Conservation (phyloP, 768 basidiomycete species). For the Lentinula guzmanii region DNA sequence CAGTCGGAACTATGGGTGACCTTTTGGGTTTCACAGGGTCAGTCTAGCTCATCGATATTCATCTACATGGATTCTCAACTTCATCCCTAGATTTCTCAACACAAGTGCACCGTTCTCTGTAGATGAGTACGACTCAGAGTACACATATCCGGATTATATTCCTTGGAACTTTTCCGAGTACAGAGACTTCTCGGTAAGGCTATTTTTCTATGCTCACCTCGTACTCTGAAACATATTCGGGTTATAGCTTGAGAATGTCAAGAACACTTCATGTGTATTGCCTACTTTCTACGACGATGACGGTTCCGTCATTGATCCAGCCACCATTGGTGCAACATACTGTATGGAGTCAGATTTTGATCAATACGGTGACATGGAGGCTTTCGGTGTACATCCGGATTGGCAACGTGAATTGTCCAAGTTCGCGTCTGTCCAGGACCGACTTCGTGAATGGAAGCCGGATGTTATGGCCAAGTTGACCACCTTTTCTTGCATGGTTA, state of each 20-base stretch:
- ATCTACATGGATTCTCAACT: not conserved
- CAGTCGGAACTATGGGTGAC: constrained; percentile 89
- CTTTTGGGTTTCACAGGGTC: constrained; percentile 82
- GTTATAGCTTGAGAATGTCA: constrained; percentile 54
- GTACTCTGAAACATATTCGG: constrained; percentile 4
- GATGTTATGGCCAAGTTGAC: constrained; percentile 73
- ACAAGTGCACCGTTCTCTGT: constrained; percentile 73
- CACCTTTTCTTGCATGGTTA: constrained; percentile 78
- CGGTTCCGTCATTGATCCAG: constrained; percentile 26
- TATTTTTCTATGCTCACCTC: not conserved
- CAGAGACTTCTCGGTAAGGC: constrained; percentile 69
- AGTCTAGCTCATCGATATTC: constrained; percentile 15
- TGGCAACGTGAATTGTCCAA: constrained; percentile 7
- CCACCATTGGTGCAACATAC: constrained; percentile 28
- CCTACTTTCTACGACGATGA: constrained; percentile 80
- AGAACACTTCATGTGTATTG: constrained; percentile 68
- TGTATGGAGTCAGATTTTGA: constrained; percentile 86
- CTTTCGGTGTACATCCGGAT: constrained; percentile 79
- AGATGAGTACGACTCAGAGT: constrained; percentile 64
- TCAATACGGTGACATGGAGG: constrained; percentile 95
- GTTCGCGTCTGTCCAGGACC: constrained; percentile 86
- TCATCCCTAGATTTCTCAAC: constrained; percentile 58
- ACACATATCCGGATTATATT: constrained; percentile 68
- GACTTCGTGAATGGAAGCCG: constrained; percentile 89
- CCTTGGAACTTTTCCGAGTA: constrained; percentile 89